Evolutionary conservation across 192 early-diverging fungal genomes (phyloP).

Genomic region (Bifiguratus adelaidae): DNA sequence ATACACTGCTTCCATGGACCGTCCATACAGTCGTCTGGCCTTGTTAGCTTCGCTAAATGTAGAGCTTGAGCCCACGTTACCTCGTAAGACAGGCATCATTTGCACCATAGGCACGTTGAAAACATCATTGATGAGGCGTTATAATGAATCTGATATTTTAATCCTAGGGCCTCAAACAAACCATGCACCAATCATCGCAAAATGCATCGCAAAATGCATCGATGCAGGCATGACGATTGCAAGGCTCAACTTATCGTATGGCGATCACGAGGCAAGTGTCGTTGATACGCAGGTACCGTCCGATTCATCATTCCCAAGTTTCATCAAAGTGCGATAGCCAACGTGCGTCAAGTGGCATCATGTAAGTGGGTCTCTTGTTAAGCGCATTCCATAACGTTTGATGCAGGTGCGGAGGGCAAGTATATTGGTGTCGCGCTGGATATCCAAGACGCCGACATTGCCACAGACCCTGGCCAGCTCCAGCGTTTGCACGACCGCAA

Average conservation of each 20-base stretch:
- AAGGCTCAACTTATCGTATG: slow-evolving; percentile 71
- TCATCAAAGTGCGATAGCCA: neutral
- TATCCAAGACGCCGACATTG: slow-evolving; percentile 79
- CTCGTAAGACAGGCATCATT: slow-evolving; percentile 75
- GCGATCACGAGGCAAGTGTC: slow-evolving; percentile 37
- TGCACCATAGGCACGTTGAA: slow-evolving; percentile 75
- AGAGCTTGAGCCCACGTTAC: slow-evolving; percentile 34
- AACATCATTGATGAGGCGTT: too few relatives aligned
- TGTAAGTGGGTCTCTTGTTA: neutral
- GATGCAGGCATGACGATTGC: slow-evolving; percentile 76
- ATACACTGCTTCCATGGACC: too few relatives aligned
- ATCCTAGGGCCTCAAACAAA: too few relatives aligned
- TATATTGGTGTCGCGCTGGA: slow-evolving; percentile 65
- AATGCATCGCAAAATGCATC: slow-evolving; percentile 57
- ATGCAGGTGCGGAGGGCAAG: slow-evolving; percentile 6
- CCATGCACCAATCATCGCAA: slow-evolving; percentile 62
- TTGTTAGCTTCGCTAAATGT: too few relatives aligned
- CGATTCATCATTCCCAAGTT: neutral
- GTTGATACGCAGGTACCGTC: too few relatives aligned
- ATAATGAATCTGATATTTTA: too few relatives aligned
- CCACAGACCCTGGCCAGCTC: slow-evolving; percentile 73
- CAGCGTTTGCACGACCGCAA: slow-evolving; percentile 89
- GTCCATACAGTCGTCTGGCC: too few relatives aligned
- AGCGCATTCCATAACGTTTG: neutral
- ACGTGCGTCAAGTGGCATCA: neutral